Base-by-base conservation (phyloP, 2,329 filamentous ascomycete species). In the Penicillium nordicum region DNA sequence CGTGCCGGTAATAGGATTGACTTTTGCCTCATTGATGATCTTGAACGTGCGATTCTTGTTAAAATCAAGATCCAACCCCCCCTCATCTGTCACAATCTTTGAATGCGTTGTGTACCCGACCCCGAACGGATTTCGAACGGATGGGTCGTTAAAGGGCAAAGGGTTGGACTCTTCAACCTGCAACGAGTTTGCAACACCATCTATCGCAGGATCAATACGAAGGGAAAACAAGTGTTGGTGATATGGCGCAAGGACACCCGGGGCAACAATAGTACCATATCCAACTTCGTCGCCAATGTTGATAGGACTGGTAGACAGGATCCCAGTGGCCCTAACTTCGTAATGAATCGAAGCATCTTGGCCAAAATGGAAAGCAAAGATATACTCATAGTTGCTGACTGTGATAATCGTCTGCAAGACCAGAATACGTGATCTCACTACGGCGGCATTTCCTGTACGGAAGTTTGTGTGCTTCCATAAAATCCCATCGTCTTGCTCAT, bases 121-220 rank as follows among this genome's bases (percentile, higher is more conserved):
- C 2, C 78, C 78, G 60, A 79, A 76, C 1, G 81, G 82, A 64
- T 85, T 85, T 66, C 61, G 57, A 14, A 61, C 42, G 3, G 62
- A 65, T 6, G 66, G 66, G 14, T 74, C 66, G 32, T 77, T 71
- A 23, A 83, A 72, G 2, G 83, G 81, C 77, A 87, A 82, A 0
- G 85, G 65, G 58, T 82, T 76, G 0, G 80, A 80, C 63, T 84
- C 82, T 48, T 81, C 78, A 60, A 85, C 76, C 40, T 79, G 73
- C 18, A 83, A 68, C 1, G 77, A 72, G 66, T 84, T 83, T 3
- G 63, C 51, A 21, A 68, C 61, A 4, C 76, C 76, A 44, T 75
- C 76, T 12, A 79, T 65, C 1, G 72, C 69, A 5, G 77, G 74
- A 51, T 79, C 76, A 4, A 79, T 76, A n/a, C 77, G 73, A 7